phyloP scores from a whole-genome alignment of 2,329 filamentous ascomycete species.

The Chalaropsis ovoidea region DNA sequence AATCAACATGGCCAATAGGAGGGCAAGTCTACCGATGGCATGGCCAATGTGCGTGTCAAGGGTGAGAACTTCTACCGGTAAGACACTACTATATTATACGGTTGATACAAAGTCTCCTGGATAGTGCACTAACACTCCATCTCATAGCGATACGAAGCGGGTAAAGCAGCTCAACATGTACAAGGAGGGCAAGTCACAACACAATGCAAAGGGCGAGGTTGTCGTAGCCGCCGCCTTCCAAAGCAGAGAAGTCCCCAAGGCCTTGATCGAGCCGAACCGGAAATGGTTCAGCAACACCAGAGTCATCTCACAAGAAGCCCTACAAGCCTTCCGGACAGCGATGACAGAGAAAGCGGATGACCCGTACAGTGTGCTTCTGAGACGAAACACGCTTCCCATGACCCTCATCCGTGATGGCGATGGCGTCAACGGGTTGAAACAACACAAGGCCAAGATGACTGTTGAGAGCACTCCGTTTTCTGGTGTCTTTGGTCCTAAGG shows the following conservation, averaged over 20 bases:
- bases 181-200: constrained; percentile 73
- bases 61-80: constrained; percentile 97
- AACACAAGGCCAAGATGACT: constrained; percentile 88
- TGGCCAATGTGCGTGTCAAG: constrained; percentile 84
- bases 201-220: constrained; percentile 75
- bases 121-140: constrained; percentile 20
- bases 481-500: constrained; percentile 86
- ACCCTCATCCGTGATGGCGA: constrained; percentile 73
- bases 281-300: constrained; percentile 98
- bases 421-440: constrained; percentile 68
- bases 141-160: constrained; percentile 60
- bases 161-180: constrained; percentile 81
- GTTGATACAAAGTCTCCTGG: not conserved
- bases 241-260: constrained; percentile 67
- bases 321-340: constrained; percentile 78
- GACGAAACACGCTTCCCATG: constrained; percentile 96
- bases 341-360: constrained; percentile 84
- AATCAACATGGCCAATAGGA: constrained; percentile 35
- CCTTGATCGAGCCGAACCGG: constrained; percentile 86
- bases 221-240: constrained; percentile 76
- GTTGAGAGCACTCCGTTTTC: constrained; percentile 78
- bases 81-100: constrained; percentile 28
- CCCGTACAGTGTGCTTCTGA: constrained; percentile 88
- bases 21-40: constrained; percentile 75
- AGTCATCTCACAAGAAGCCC: constrained; percentile 74